A percentile compares a stretch with the other conserved stretches of the same genome.
These are phyloP conservation scores for Cavenderia fasciculata DNA, from an alignment of 78 protist genomes.

Conservation along the genomic window DNA sequence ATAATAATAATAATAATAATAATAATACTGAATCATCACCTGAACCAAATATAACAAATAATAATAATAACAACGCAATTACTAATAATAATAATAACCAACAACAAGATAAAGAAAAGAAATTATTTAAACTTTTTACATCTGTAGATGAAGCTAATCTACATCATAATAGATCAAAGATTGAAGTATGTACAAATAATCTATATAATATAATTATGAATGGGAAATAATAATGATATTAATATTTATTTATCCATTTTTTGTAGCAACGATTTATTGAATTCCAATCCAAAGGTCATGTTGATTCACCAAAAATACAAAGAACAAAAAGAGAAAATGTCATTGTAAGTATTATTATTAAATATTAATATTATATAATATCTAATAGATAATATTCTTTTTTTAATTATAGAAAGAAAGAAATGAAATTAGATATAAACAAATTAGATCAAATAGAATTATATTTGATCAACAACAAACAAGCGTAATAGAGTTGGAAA, in stretches of 20 bases:
- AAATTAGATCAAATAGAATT: slow-evolving; percentile 52
- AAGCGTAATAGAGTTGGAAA: slow-evolving; percentile 50
- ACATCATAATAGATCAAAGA: slow-evolving; percentile 7
- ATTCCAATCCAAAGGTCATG: slow-evolving; percentile 10
- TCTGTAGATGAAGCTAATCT: slow-evolving; percentile 30
- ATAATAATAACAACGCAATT: not conserved
- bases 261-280: slow-evolving; percentile 56
- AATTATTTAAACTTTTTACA: slow-evolving; percentile 43
- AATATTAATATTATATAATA: not conserved
- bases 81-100: not conserved
- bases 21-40: not conserved
- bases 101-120: no score
- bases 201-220: not conserved
- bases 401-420: slow-evolving; percentile 31
- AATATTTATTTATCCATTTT: no score
- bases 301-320: slow-evolving; percentile 47
- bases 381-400: not conserved
- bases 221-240: no score
- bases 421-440: slow-evolving; percentile 74
- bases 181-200: not conserved
- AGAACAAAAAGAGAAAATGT: slow-evolving; percentile 37
- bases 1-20: not conserved
- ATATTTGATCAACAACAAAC: slow-evolving; percentile 19
- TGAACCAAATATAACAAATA: not conserved
- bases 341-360: slow-evolving; percentile 12